Evolutionary conservation across 768 basidiomycete species (phyloP), one percentile per base, ranked within the genome.

Genomic region (Tylopilus felleus): DNA sequence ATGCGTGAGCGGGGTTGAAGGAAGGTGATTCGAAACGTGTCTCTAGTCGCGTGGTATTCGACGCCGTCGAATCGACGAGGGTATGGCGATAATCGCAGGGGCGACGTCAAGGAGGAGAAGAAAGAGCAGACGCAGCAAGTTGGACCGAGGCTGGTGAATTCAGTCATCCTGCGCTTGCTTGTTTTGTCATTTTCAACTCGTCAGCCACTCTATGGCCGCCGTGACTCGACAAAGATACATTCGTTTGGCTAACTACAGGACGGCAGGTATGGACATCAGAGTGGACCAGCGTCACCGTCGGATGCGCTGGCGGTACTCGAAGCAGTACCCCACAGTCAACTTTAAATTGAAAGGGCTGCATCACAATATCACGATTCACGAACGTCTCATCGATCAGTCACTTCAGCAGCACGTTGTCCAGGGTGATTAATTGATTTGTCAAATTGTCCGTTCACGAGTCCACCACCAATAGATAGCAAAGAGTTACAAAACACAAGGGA

Each of bases 161-260:
- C 44, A 49, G 56, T 59, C 50, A 50, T 51, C 47, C 22, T 35
- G 22, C 28, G 40, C 41, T 64, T 53, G 58, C 66, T 67, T 40
- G 47, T 67, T 68, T 68, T 67, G 65, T 68, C 67, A 56, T 55
- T 58, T 58, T 66, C 66, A 61, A 60, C 55, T 59, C 61, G 60
- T 57, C 66, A 64, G 66, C 66, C 66, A 28, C 58, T 33, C 50
- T 39, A 12, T 4, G 47, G 27, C 23, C 33, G 27, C 25, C 17
- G 8, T 13, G 16, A 17, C 49, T 49, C 36, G 36, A 41, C 51
- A 57, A 61, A 23, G 51, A 45, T 22, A 23, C 45, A 17, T 38
- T 45, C 40, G 22, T 27, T 27, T 36, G 48, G 21, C 59, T 39
- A 35, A 14, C 33, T 35, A 35, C 33, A n/a, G n/a, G n/a, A n/a